Evolutionary conservation across 306 rosid genomes (phyloP).

Genomic region (Rosa chinensis): DNA sequence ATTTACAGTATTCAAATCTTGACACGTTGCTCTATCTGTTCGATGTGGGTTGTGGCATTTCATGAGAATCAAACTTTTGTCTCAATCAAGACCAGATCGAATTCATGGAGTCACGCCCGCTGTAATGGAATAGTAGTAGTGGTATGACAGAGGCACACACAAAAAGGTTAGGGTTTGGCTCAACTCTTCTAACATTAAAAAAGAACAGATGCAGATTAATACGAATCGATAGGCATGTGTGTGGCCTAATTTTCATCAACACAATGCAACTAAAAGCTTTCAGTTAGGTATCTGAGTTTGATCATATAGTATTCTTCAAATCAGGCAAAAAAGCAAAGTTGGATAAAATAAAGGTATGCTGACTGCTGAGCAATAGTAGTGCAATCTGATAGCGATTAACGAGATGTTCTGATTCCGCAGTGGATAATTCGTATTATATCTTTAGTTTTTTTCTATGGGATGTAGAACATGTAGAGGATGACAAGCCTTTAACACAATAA

Average conservation of each 20-base stretch:
- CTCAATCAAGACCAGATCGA: not conserved
- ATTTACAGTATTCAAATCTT: not conserved
- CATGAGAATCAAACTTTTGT: not conserved
- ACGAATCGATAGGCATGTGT: not conserved
- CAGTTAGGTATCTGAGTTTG: not conserved
- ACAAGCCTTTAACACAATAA: not conserved
- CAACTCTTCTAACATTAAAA: conserved; percentile 1
- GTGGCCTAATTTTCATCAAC: not conserved
- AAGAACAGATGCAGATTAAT: not conserved
- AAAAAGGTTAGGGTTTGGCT: not conserved
- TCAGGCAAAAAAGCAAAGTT: not conserved
- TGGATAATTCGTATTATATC: not conserved
- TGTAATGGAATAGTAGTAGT: conserved; percentile 5
- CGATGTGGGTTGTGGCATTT: not conserved
- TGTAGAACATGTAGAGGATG: not conserved
- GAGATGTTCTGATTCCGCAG: not conserved
- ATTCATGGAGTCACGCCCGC: not conserved
- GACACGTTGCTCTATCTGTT: not conserved
- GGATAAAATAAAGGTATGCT: not conserved
- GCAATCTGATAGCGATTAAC: conserved; percentile 1
- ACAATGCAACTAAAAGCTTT: conserved; percentile 2
- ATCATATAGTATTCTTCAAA: conserved; percentile 6
- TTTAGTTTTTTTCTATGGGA: not conserved
- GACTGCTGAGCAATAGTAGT: not conserved
- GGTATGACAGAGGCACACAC: not conserved